These are phyloP conservation scores for Ophiocordyceps camponoti-rufipedis DNA, from an alignment of 2,329 filamentous ascomycete genomes.

Conservation along the genomic window DNA sequence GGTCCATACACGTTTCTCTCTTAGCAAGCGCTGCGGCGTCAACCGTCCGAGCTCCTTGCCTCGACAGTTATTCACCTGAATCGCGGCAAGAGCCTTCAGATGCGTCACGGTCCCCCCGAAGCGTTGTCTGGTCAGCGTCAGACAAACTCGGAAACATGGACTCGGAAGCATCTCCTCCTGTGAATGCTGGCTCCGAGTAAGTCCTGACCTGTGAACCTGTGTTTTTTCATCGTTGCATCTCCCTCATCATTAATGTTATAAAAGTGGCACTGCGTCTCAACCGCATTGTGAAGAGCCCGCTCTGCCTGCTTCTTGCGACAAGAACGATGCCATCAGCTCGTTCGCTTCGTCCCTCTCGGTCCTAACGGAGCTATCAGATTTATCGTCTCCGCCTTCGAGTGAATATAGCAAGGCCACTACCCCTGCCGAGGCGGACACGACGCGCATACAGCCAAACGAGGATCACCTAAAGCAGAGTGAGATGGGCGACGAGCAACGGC, in stretches of 20 bases:
- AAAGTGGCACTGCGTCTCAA: neutral
- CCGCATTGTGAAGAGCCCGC: constrained; percentile 5
- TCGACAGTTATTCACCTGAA: constrained; percentile 5
- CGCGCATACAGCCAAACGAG: constrained; percentile 7
- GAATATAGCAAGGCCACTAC: constrained; percentile 47
- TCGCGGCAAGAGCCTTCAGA: constrained; percentile 15
- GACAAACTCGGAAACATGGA: constrained; percentile 4
- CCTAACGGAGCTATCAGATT: constrained; percentile 35
- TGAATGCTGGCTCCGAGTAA: constrained; percentile 10
- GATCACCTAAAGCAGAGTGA: constrained; percentile 1
- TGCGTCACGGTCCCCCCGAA: constrained; percentile 14
- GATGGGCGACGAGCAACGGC: neutral
- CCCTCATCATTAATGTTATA: neutral
- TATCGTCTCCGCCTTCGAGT: constrained; percentile 33
- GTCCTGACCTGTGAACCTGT: neutral
- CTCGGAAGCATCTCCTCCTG: constrained; percentile 7
- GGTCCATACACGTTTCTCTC: neutral
- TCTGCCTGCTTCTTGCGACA: constrained; percentile 3
- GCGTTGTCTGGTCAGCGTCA: constrained; percentile 24
- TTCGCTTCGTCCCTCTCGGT: constrained; percentile 34
- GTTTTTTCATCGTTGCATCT: neutral
- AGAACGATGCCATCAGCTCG: constrained; percentile 16
- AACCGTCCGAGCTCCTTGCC: constrained; percentile 1
- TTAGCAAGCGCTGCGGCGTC: neutral
- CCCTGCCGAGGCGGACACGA: constrained; percentile 25